These are phyloP conservation scores for Euryodendron excelsum DNA, from an alignment of 148 eudicot species.

Conservation along the genomic window DNA sequence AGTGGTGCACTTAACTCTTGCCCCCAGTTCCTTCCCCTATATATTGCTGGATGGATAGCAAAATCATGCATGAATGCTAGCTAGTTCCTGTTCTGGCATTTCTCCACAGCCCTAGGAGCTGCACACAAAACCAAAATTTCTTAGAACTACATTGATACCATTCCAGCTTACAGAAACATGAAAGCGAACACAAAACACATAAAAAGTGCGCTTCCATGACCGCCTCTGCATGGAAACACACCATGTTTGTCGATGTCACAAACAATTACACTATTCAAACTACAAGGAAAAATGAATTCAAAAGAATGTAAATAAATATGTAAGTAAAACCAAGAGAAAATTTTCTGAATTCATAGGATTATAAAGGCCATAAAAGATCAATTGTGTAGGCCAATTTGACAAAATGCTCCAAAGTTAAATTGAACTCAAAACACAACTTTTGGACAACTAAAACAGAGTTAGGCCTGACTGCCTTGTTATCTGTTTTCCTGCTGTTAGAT, in stretches of 20 bases:
- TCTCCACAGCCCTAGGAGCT: slow-evolving; percentile 45
- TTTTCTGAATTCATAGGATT: too few relatives aligned
- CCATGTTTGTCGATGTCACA: too few relatives aligned
- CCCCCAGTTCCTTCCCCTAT: background rate
- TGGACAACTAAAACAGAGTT: background rate
- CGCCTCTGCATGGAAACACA: too few relatives aligned
- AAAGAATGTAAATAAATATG: too few relatives aligned
- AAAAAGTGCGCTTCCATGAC: too few relatives aligned
- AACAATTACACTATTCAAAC: too few relatives aligned
- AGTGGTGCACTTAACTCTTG: background rate
- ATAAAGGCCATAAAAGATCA: background rate
- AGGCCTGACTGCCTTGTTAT: too few relatives aligned
- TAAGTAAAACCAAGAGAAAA: too few relatives aligned
- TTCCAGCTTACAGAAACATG: background rate
- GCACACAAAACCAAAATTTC: slow-evolving; percentile 7
- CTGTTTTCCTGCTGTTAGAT: background rate
- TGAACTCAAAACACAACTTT: background rate
- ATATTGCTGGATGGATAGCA: slow-evolving; percentile 13
- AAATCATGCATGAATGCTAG: slow-evolving; percentile 11
- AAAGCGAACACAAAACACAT: too few relatives aligned
- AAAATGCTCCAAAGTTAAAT: background rate
- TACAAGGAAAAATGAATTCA: too few relatives aligned
- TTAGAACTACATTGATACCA: background rate
- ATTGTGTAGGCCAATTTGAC: too few relatives aligned
- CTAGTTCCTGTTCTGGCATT: slow-evolving; percentile 29